Base-by-base conservation (phyloP, 371 early-diverging fungal species). In the Syncephalastrum sp. region DNA sequence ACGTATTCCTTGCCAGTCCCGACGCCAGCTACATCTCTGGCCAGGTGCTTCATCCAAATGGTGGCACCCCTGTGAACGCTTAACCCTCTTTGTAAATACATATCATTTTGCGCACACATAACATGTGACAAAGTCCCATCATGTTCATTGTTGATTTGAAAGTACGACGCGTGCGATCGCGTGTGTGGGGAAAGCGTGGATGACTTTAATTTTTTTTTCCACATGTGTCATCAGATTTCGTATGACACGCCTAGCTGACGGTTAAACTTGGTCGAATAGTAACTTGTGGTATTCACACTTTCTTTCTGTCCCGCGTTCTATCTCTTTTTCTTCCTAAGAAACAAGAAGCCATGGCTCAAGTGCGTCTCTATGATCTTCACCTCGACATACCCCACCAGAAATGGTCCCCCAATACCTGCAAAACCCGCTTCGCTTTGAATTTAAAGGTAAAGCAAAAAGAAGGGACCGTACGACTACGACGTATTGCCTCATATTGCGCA, bases 21-120 rank as follows among this genome's bases (percentile, higher is more conserved):
- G 70, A 77, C 50, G 67, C 80, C 23, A 67, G 72, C 52, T 83
- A 77, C 50, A 67, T 82, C 41, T 79, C 81, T 38, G 82, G 83
- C 21, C 72, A 72, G 47, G 69, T 74, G 48, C 49, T 82, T n/a
- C 74, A 82, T 63, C 75, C 75, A 42, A 79, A 77, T 17, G 79
- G 80, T 42, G 79, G 79, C 54, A 71, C 46, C 38, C 42, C 50
- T 33, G 44, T 57, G 4, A 50, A 57, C 7, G 38, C 15, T n/a
- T 51, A 15, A 21, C 3, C 16, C 33, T 33, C 48, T 48, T 17
- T 17, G 38, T 33, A 33, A 33, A 33, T 33, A 33, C 38, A 33
- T 33, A 10, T 33, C 38, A 2, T 33, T 33, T 33, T 33, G 38
- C 38, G 1, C 3, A 12, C 2, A 33, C 21, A 21, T 21, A 12